Base-by-base conservation (phyloP, 1,284 basidiomycete genomes). In the Spongispora temasekensis region DNA sequence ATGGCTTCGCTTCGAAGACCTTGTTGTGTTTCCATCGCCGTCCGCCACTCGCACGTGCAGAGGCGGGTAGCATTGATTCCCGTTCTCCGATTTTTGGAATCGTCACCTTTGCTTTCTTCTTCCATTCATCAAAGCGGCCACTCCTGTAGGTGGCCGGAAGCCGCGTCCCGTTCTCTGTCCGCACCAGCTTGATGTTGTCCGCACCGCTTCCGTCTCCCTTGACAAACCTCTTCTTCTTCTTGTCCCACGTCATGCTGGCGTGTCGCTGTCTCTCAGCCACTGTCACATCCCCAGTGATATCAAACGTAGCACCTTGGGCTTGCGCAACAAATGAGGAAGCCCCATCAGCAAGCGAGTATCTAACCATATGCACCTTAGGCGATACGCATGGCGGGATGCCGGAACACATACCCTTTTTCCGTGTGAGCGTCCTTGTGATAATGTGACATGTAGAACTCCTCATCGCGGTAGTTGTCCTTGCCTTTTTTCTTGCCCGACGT, bases 61-160 rank as follows among this genome's bases (percentile, higher is more conserved):
- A 75, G 40, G 71, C 66, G 9, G 76, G 67, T 28, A 65, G 69
- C 27, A 72, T 69, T 30, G 72, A 71, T 48, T 83, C 82, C 54
- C 77, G 79, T 72, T 98, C 95, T 17, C 95, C 95, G 12, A 93
- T 84, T 62, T 85, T 86, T 1, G 95, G 95, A 50, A 98, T 75
- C 64, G 80, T 82, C 9, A 87, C 76, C 34, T 85, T 86, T 59
- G 82, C 87, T 76, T 91, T 93, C 63, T 85, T 82, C 75, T 92
- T 93, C 97, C 97, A 99, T 71, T 97, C 94, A 57, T 97, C 94
- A 74, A 93, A 99, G 5, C 94, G 86, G 5, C 97, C 97, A 64
- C 90, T 94, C 59, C 93, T 90, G 78, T 95, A 99, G 8, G 89
- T 89, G 0, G 95, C 95, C 2, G 97, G 97, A n/a, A 99, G 81